Percentiles rank a stretch among this genome's conserved stretches.
phyloP scores from a whole-genome alignment of 2,329 filamentous ascomycete species.

The Grosmannia clavigera region DNA sequence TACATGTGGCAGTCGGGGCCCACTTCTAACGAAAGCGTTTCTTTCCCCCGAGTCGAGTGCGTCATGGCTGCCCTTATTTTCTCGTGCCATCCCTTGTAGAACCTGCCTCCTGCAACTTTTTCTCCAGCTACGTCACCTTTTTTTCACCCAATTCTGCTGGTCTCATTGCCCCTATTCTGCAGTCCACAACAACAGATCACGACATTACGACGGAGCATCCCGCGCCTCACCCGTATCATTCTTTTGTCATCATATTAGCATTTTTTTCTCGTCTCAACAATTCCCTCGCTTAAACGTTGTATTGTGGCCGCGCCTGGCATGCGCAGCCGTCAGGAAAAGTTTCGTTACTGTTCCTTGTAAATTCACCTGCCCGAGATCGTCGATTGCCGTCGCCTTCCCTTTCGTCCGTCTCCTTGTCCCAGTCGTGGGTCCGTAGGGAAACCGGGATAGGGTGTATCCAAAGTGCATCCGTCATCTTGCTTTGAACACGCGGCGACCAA shows the following conservation, averaged over 20 bases:
- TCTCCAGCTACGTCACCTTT: conserved; percentile 15
- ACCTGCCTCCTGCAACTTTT: conserved; percentile 8
- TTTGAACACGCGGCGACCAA: not conserved
- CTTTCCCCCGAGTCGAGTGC: conserved; percentile 2
- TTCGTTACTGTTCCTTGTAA: not conserved
- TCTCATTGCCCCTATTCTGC: not conserved
- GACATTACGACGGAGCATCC: not conserved
- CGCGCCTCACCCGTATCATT: not conserved
- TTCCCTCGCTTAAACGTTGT: not conserved
- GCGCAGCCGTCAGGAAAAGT: not conserved
- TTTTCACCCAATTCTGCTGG: not conserved
- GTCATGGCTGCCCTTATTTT: conserved; percentile 5
- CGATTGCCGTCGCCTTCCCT: no score
- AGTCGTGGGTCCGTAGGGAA: no score
- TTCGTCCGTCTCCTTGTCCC: no score
- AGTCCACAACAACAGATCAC: not conserved
- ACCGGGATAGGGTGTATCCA: no score
- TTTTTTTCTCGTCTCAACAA: conserved; percentile 1
- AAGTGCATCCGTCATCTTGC: no score
- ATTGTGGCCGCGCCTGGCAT: not conserved
- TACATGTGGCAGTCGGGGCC: not conserved
- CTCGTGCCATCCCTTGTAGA: not conserved
- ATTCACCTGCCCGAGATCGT: conserved; percentile 1
- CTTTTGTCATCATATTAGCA: not conserved
- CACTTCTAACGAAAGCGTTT: not conserved